Conservation (phyloP, 2,329 filamentous ascomycete genomes). For the Atkinsonella hypoxylon region DNA sequence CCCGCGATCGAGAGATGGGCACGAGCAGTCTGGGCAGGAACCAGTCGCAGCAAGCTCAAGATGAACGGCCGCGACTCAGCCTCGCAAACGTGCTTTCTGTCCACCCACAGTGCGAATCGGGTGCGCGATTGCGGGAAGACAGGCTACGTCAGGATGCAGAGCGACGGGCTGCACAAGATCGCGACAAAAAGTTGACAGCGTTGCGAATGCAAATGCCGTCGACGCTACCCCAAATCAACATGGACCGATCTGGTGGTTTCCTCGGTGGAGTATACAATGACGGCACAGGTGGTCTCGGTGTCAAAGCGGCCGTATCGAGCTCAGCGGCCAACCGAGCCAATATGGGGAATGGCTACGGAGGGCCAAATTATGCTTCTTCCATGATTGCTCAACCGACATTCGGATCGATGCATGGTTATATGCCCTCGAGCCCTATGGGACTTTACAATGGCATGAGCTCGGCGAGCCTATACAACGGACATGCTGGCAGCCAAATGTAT, state of each 20-base stretch:
- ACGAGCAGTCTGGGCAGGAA: slow-evolving; percentile 17
- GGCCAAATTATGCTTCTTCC: slow-evolving; percentile 5
- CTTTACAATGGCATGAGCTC: slow-evolving; percentile 6
- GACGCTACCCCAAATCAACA: slow-evolving; percentile 20
- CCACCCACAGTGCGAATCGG: slow-evolving; percentile 27
- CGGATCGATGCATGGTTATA: slow-evolving; percentile 13
- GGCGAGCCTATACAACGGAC: slow-evolving; percentile 13
- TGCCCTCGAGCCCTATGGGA: slow-evolving; percentile 10
- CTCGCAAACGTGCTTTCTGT: slow-evolving; percentile 47
- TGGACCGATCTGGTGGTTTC: slow-evolving; percentile 31
- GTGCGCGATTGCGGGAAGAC: slow-evolving; percentile 31
- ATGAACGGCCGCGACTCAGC: slow-evolving; percentile 26
- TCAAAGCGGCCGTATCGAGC: slow-evolving; percentile 15
- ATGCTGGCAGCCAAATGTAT: slow-evolving; percentile 14
- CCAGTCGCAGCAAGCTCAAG: slow-evolving; percentile 12
- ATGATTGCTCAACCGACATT: slow-evolving; percentile 13
- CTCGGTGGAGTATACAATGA: slow-evolving; percentile 44
- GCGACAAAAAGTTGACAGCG: slow-evolving; percentile 35
- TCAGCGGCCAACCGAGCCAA: slow-evolving; percentile 19
- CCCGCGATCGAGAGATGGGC: slow-evolving; percentile 44
- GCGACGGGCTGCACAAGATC: slow-evolving; percentile 26
- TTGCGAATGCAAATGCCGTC: slow-evolving; percentile 38
- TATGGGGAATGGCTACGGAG: slow-evolving; percentile 16
- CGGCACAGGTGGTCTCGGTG: slow-evolving; percentile 28
- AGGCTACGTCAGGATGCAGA: slow-evolving; percentile 29